These are phyloP conservation scores for Rhexocercosporidium sp. DNA, from an alignment of 2,329 filamentous ascomycete genomes.

Conservation along the genomic window DNA sequence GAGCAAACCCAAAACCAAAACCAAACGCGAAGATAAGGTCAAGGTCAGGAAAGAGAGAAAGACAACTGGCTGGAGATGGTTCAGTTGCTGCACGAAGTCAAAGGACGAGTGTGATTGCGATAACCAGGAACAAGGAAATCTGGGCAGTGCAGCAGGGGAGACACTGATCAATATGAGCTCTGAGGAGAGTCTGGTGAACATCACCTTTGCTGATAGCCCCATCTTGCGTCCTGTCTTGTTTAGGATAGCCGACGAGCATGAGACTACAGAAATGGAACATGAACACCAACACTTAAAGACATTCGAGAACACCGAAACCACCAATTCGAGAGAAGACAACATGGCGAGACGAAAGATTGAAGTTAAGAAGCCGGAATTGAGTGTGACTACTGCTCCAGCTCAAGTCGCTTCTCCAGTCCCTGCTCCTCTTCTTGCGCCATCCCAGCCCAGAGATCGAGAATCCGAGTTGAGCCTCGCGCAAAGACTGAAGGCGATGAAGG, in stretches of 20 bases:
- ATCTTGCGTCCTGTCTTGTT: background rate
- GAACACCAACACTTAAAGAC: background rate
- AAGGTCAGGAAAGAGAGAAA: background rate
- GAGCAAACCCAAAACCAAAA: background rate
- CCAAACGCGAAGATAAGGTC: background rate
- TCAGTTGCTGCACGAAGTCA: background rate
- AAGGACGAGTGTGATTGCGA: background rate
- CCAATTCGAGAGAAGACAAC: background rate
- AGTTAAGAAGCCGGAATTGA: background rate
- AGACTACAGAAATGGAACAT: background rate
- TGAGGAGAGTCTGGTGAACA: constrained; percentile 13
- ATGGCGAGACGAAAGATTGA: background rate
- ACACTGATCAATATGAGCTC: background rate
- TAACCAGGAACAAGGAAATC: background rate
- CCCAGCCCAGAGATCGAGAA: background rate
- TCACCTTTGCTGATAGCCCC: background rate
- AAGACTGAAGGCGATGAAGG: background rate
- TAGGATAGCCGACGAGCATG: background rate
- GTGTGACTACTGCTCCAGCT: background rate
- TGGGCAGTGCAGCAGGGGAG: background rate
- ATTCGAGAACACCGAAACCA: background rate
- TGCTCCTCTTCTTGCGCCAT: background rate
- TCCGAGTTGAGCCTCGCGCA: background rate
- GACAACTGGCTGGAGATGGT: background rate
- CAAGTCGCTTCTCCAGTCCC: background rate